A percentile compares a stretch with the other conserved stretches of the same genome.
These are phyloP conservation scores for Chlamydomonas reinhardtii DNA, from an alignment of 163 green algal species.

Conservation along the genomic window DNA sequence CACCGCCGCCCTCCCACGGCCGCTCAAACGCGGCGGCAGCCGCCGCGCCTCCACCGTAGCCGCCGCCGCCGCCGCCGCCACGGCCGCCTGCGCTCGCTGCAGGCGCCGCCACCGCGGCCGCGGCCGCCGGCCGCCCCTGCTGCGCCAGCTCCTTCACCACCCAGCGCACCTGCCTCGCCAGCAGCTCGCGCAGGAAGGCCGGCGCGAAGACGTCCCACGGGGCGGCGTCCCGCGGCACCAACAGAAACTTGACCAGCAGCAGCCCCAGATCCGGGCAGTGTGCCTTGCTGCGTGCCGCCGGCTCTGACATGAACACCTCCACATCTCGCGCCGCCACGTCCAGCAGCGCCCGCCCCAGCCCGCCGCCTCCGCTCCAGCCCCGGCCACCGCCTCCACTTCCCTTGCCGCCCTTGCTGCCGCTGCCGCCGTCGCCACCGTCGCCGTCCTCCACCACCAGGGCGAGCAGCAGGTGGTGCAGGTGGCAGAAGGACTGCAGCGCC, in stretches of 20 bases:
- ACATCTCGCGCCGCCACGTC: conserved; percentile 4
- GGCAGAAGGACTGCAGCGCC: conserved; percentile 50
- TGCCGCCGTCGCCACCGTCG: background rate
- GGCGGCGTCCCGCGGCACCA: conserved; percentile 40
- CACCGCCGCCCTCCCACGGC: no score
- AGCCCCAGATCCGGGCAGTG: conserved; percentile 47
- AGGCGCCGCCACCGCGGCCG: no score
- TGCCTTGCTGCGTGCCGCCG: background rate
- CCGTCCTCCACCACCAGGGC: conserved; percentile 13
- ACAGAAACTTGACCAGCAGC: conserved; percentile 51
- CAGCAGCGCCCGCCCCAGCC: background rate
- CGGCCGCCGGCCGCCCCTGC: no score
- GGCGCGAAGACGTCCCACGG: conserved; percentile 45
- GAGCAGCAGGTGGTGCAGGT: conserved; percentile 52
- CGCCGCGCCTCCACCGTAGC: no score
- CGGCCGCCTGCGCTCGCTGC: no score
- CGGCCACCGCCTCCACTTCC: no score
- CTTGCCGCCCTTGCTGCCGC: no score
- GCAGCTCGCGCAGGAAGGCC: conserved; percentile 43
- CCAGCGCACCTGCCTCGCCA: conserved; percentile 50
- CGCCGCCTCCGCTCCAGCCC: no score
- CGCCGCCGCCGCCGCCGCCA: no score
- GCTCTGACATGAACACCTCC: conserved; percentile 14
- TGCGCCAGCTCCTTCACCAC: background rate
- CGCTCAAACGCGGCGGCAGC: no score